A percentile compares a stretch with the other conserved stretches of the same genome.
These are phyloP conservation scores for Ramaria rubella DNA, from an alignment of 768 basidiomycete genomes.

Conservation along the genomic window DNA sequence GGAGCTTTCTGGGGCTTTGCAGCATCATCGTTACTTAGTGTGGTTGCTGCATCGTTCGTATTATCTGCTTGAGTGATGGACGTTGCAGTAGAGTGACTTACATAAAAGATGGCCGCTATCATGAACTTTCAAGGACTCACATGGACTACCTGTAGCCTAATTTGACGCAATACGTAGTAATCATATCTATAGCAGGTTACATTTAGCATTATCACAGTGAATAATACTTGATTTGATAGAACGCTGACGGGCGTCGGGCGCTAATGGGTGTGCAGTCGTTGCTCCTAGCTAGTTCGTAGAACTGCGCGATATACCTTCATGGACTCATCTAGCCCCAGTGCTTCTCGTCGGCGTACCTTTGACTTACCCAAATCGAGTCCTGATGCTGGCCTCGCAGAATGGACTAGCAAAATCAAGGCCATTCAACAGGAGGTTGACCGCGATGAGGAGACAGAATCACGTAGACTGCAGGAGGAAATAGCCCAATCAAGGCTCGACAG, in stretches of 20 bases:
- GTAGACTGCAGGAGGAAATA: conserved; percentile 54
- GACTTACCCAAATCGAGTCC: conserved; percentile 29
- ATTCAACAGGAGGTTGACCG: conserved; percentile 77
- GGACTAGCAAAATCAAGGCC: conserved; percentile 74
- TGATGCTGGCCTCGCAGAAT: conserved; percentile 68
- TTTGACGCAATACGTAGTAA: too few species aligned
- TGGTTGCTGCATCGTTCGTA: background rate
- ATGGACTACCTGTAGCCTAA: too few species aligned
- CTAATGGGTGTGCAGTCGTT: too few species aligned
- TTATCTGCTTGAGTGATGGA: background rate
- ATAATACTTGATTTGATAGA: too few species aligned
- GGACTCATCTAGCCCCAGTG: background rate
- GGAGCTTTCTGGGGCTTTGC: background rate
- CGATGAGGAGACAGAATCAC: conserved; percentile 73
- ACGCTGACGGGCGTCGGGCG: too few species aligned
- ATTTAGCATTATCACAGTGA: too few species aligned
- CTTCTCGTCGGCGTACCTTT: conserved; percentile 12
- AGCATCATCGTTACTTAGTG: background rate
- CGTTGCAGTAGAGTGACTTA: too few species aligned
- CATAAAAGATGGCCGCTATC: too few species aligned
- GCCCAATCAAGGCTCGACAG: conserved; percentile 32
- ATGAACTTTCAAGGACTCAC: too few species aligned
- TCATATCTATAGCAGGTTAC: too few species aligned
- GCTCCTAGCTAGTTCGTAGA: too few species aligned
- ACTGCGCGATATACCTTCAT: background rate